Evolutionary conservation across 2,329 filamentous ascomycete genomes (phyloP).

Genomic region (Aspergillus sclerotialis): DNA sequence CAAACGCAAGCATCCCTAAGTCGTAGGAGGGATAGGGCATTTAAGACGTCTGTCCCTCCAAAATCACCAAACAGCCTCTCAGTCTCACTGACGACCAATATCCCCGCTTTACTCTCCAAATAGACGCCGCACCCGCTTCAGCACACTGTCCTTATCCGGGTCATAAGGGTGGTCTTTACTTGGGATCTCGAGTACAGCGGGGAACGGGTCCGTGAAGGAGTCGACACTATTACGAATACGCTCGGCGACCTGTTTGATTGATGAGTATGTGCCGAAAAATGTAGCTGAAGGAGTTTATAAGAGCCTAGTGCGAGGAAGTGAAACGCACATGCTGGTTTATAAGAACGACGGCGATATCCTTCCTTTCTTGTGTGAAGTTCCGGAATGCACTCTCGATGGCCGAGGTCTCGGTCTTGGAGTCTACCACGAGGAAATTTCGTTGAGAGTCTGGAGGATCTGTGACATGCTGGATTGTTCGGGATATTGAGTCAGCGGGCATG

Average conservation of each 20-base stretch:
- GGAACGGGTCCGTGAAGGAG: conserved; percentile 88
- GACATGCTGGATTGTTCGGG: conserved; percentile 63
- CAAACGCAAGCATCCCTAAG: no score
- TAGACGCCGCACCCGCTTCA: conserved; percentile 73
- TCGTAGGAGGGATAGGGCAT: no score
- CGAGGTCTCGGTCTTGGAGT: conserved; percentile 81
- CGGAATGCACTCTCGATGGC: conserved; percentile 88
- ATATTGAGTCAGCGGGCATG: background rate
- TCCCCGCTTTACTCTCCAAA: conserved; percentile 51
- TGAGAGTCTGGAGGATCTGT: conserved; percentile 80
- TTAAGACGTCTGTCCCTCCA: no score
- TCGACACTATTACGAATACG: conserved; percentile 87
- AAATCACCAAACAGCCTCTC: no score
- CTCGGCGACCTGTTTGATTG: conserved; percentile 69
- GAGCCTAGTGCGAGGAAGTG: background rate
- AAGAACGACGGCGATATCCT: conserved; percentile 92
- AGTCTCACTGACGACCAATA: no score
- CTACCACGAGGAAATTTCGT: conserved; percentile 97
- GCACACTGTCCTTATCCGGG: conserved; percentile 95
- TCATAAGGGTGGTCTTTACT: conserved; percentile 99
- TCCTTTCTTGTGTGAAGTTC: conserved; percentile 77
- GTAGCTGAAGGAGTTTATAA: background rate
- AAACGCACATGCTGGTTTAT: conserved; percentile 89
- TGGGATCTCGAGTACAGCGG: conserved; percentile 91
- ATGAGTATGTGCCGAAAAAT: background rate